Percentiles rank a stretch among this genome's conserved stretches.
Evolutionary conservation across 225 moss, liverwort and hornwort species (phyloP).

Genomic region (Bryum argenteum): DNA sequence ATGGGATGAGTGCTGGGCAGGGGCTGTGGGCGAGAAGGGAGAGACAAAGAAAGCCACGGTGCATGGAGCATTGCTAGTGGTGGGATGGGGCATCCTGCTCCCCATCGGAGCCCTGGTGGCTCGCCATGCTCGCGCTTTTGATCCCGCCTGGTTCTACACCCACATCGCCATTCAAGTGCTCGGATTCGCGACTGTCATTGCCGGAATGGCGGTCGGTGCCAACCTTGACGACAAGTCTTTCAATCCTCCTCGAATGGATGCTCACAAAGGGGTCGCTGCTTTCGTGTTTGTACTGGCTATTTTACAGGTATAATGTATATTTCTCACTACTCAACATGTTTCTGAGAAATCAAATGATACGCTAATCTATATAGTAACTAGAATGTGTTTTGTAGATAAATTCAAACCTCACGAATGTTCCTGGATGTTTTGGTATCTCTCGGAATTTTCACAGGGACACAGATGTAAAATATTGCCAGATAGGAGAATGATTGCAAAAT

Average conservation of each 20-base stretch:
- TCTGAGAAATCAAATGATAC: too few relatives aligned
- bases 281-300: conserved; percentile 45
- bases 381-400: too few relatives aligned
- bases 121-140: conserved; percentile 48
- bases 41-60: conserved; percentile 16
- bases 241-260: not conserved
- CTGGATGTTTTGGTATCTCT: too few relatives aligned
- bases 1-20: not conserved
- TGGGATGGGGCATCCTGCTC: conserved; percentile 66
- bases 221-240: conserved; percentile 1
- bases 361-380: too few relatives aligned
- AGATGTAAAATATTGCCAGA: too few relatives aligned
- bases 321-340: too few relatives aligned
- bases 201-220: conserved; percentile 40
- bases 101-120: conserved; percentile 63
- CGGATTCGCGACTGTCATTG: conserved; percentile 46
- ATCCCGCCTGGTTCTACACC: conserved; percentile 68
- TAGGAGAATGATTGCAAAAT: too few relatives aligned
- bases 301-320: too few relatives aligned
- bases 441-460: too few relatives aligned
- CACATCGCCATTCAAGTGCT: conserved; percentile 45
- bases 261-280: conserved; percentile 45
- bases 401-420: too few relatives aligned
- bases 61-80: conserved; percentile 57
- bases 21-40: conserved; percentile 14